Percentiles rank a stretch among this genome's conserved stretches.
Evolutionary conservation across 2,329 filamentous ascomycete genomes (phyloP).

Genomic region (Xylariaceae sp.): DNA sequence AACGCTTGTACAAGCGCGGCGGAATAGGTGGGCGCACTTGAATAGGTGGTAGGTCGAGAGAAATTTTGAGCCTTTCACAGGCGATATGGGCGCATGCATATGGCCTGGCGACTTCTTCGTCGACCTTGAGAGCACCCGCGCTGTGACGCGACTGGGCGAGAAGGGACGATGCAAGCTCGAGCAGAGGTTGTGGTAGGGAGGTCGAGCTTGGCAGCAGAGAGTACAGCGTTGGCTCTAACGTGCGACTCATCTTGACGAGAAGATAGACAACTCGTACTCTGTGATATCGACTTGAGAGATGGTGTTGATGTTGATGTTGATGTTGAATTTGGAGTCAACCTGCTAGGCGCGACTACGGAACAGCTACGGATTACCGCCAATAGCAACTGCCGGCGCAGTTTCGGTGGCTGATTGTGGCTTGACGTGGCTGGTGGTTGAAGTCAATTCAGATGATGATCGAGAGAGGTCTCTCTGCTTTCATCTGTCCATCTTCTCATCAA

Average conservation of each 20-base stretch:
- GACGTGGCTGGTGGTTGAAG: not conserved
- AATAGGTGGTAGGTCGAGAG: conserved; percentile 70
- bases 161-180: conserved; percentile 66
- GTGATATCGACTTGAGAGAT: not conserved
- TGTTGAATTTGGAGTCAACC: not conserved
- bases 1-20: conserved; percentile 74
- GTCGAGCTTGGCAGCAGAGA: conserved; percentile 68
- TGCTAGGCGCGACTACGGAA: not conserved
- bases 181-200: conserved; percentile 61
- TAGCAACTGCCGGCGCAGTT: not conserved
- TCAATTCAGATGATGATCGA: not conserved
- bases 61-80: conserved; percentile 74
- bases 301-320: not conserved
- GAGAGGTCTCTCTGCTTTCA: not conserved
- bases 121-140: conserved; percentile 70
- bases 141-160: conserved; percentile 75
- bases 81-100: conserved; percentile 87
- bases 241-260: conserved; percentile 57
- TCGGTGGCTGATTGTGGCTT: not conserved
- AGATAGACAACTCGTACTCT: not conserved
- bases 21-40: conserved; percentile 71
- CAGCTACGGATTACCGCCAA: too few relatives aligned
- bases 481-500: not conserved
- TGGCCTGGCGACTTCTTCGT: conserved; percentile 80
- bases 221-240: conserved; percentile 67